Conservation (phyloP, 106 monocot genomes). For the Allium cepa region DNA sequence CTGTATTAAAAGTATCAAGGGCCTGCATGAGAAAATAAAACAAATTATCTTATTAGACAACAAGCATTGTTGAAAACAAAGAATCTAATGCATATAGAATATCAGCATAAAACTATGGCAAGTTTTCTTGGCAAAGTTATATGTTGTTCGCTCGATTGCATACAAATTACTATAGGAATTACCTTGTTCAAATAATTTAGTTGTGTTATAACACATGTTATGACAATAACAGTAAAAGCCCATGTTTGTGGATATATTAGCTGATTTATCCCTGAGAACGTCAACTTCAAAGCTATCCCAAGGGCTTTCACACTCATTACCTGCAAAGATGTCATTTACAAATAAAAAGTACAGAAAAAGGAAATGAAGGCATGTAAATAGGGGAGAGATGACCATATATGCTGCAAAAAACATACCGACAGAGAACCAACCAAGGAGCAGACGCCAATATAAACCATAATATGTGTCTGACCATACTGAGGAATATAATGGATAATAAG, state of each 20-base stretch:
- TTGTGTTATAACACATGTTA: slow-evolving; percentile 38
- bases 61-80: neutral
- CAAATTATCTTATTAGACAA: neutral
- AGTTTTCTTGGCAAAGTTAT: neutral
- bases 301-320: slow-evolving; percentile 69
- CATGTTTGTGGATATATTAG: slow-evolving; percentile 59
- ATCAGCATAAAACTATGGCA: neutral
- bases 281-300: slow-evolving; percentile 64
- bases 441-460: slow-evolving; percentile 46
- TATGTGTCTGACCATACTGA: slow-evolving; percentile 39
- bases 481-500: slow-evolving; percentile 27
- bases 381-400: neutral
- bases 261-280: slow-evolving; percentile 59
- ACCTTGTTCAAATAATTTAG: slow-evolving; percentile 69
- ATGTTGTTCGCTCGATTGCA: neutral
- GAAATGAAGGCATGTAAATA: neutral
- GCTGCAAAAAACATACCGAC: slow-evolving; percentile 20
- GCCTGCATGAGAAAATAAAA: slow-evolving; percentile 23
- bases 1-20: slow-evolving; percentile 64
- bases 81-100: neutral
- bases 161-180: neutral
- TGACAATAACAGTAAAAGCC: slow-evolving; percentile 34
- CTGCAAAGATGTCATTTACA: slow-evolving; percentile 14
- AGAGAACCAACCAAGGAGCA: slow-evolving; percentile 53
- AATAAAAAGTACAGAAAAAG: neutral